Conservation (phyloP, 306 rosid species). For the Cicer cuneatum region DNA sequence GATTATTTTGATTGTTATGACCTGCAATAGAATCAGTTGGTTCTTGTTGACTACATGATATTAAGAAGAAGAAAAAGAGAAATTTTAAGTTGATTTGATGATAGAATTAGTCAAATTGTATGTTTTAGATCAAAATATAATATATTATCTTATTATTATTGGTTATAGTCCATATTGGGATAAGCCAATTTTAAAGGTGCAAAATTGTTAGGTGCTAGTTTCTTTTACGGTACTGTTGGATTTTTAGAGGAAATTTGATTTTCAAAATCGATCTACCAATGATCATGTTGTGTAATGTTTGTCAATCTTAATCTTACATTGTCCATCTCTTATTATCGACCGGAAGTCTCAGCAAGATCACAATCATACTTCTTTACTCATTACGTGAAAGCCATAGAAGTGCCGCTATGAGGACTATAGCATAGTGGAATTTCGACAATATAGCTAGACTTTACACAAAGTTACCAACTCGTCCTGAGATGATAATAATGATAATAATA, state of each 20-base stretch:
- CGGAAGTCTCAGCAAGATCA: slow-evolving; percentile 74
- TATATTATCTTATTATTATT: slow-evolving; percentile 33
- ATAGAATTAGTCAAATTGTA: background rate
- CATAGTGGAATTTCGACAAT: too few species aligned
- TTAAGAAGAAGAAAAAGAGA: background rate
- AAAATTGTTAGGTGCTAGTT: slow-evolving; percentile 88
- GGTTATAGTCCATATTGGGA: slow-evolving; percentile 74
- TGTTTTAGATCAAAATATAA: slow-evolving; percentile 25
- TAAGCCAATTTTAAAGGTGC: slow-evolving; percentile 92
- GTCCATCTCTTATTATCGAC: slow-evolving; percentile 85
- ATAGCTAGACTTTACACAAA: too few species aligned
- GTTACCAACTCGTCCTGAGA: too few species aligned
- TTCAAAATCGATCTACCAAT: background rate
- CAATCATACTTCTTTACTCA: slow-evolving; percentile 90
- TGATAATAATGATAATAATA: too few species aligned
- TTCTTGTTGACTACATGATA: too few species aligned
- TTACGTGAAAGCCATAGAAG: slow-evolving; percentile 83
- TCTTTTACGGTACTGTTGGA: slow-evolving; percentile 68
- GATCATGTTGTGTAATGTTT: too few species aligned
- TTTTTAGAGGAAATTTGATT: slow-evolving; percentile 28
- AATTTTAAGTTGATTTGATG: slow-evolving; percentile 21
- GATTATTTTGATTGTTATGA: too few species aligned
- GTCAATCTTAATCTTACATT: slow-evolving; percentile 62
- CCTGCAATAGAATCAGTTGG: too few species aligned
- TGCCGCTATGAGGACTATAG: background rate